Base-by-base conservation (phyloP, 441 rosid genomes). In the Euphorbia corollata region DNA sequence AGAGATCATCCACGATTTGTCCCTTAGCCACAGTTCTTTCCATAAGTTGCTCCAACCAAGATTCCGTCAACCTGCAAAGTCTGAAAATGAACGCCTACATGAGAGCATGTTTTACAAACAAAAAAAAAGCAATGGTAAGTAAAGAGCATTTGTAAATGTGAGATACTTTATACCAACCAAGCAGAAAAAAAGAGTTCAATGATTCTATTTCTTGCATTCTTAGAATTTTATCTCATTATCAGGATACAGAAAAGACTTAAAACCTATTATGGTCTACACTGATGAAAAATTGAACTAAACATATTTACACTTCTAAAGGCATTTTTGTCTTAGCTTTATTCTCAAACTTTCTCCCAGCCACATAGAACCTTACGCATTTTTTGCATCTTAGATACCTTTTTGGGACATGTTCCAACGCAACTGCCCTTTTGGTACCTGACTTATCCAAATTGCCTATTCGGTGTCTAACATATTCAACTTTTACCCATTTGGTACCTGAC, bases 21-120 rank as follows among this genome's bases (percentile, higher is more conserved):
- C 94, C 99, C 75, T 86, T 87, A 54, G 87, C 89, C 62, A 88
- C 79, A 51, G 95, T 94, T 82, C 92, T 86, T 71, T 88, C 87
- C 97, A 94, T 94, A 65, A 94, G 93, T 74, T 89, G 92, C 74
- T 82, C 89, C 96, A 94, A 86, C 99, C 99, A 94, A 59, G 85
- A 79, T 73, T 91, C 96, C 68, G 96, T 86, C 85, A 94, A 80
- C 82, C 76, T 85, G 73, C 96, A 89, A 66, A 91, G 96, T 81
- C 99, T 94, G 71, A 63, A 60, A 75, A 73, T 32, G 66, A 71
- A 59, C 70, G 32, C 69, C 45, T 45, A 64, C 64, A 65, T 64
- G 24, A 73, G 61, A 68, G 61, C 38, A 59, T 45, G 50, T 39
- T 22, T 11, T 38, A 12, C 48, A 27, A 11, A 23, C 0, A 56